Conservation (phyloP, 495 filamentous ascomycete genomes). For the Patellaria atrata region DNA sequence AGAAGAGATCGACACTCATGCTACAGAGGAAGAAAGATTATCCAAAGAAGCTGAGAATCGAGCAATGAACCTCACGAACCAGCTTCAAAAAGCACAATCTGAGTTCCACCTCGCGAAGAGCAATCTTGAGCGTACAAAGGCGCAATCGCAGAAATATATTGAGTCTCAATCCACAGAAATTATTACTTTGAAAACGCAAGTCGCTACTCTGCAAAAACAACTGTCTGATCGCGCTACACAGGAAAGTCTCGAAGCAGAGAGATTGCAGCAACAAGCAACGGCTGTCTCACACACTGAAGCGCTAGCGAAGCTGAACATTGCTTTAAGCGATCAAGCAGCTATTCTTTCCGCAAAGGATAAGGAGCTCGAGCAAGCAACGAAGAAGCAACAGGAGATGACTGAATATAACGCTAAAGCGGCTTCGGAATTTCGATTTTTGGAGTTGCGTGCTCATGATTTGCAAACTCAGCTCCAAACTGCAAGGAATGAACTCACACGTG, state of each 20-base stretch:
- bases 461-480: constrained; percentile 1
- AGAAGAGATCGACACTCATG: constrained; percentile 8
- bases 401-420: neutral
- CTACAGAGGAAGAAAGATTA: constrained; percentile 14
- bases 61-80: too few relatives aligned
- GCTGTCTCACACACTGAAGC: constrained; percentile 8
- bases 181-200: too few relatives aligned
- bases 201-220: too few relatives aligned
- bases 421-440: neutral
- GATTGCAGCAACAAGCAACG: constrained; percentile 10
- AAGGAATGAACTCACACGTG: too few relatives aligned
- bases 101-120: too few relatives aligned
- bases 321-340: constrained; percentile 1
- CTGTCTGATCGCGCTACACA: too few relatives aligned
- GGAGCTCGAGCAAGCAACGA: neutral
- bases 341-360: neutral
- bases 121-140: too few relatives aligned
- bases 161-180: too few relatives aligned
- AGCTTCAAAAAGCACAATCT: too few relatives aligned
- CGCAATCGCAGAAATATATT: too few relatives aligned
- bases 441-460: neutral
- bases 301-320: neutral
- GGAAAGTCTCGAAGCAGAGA: too few relatives aligned
- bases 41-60: constrained; percentile 15
- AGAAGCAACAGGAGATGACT: neutral